Evolutionary conservation across 768 basidiomycete genomes (phyloP).

Genomic region (Calocybe cyanea): DNA sequence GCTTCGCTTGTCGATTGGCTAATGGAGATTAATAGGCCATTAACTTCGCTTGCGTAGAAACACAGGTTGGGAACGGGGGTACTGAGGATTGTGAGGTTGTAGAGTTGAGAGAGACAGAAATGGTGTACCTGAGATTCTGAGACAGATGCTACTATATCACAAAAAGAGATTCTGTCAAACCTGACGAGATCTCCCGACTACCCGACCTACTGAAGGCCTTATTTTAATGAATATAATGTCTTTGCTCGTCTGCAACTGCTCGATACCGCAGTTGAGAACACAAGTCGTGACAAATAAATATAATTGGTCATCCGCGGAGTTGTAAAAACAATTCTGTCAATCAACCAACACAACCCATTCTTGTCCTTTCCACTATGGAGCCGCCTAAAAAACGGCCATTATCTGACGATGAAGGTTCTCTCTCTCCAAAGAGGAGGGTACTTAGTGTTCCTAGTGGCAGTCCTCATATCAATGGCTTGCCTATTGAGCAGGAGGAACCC

Average conservation of each 20-base stretch:
- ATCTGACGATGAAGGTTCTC: constrained; percentile 45
- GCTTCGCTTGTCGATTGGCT: constrained; percentile 4
- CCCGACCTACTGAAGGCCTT: no score
- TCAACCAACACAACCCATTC: constrained; percentile 11
- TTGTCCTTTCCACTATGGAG: constrained; percentile 17
- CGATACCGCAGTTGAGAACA: neutral
- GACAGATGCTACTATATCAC: no score
- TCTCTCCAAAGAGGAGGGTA: constrained; percentile 54
- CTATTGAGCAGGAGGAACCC: constrained; percentile 41
- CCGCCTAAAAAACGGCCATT: constrained; percentile 56
- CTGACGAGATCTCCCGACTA: no score
- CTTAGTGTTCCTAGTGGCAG: constrained; percentile 47
- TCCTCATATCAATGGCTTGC: constrained; percentile 50
- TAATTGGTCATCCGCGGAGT: constrained; percentile 39
- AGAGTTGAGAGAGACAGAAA: constrained; percentile 33
- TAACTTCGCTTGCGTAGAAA: constrained; percentile 88
- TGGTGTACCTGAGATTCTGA: constrained; percentile 31
- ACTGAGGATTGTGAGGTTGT: constrained; percentile 84
- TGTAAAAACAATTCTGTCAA: constrained; percentile 27
- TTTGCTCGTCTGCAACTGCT: neutral
- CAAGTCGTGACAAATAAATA: constrained; percentile 7
- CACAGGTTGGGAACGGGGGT: constrained; percentile 83
- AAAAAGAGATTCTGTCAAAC: no score
- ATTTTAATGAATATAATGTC: no score
- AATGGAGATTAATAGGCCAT: constrained; percentile 43